phyloP scores from a whole-genome alignment of 2,329 filamentous ascomycete genomes.

The Alternaria sp. region DNA sequence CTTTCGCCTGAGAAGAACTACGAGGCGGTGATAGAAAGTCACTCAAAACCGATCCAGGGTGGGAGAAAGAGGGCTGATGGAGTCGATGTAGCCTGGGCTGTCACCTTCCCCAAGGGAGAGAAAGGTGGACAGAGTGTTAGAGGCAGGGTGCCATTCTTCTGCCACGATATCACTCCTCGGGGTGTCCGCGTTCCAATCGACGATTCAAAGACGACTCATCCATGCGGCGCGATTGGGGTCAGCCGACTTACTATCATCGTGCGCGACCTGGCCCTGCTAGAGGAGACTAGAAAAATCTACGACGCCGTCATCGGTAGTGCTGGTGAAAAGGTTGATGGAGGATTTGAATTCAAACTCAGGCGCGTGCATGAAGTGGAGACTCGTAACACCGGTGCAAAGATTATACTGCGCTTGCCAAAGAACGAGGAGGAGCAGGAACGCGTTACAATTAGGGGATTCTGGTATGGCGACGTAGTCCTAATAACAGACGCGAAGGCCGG shows the following conservation, averaged over 20 bases:
- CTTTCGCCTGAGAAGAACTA: slow-evolving; percentile 20
- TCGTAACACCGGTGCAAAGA: slow-evolving; percentile 18
- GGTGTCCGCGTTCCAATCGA: slow-evolving; percentile 61
- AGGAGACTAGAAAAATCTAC: slow-evolving; percentile 21
- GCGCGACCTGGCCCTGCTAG: slow-evolving; percentile 17
- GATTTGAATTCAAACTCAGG: slow-evolving; percentile 16
- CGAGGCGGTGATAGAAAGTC: slow-evolving; percentile 43
- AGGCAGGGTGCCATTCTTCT: slow-evolving; percentile 66
- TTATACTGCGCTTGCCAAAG: slow-evolving; percentile 29
- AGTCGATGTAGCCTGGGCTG: slow-evolving; percentile 64
- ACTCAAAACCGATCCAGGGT: slow-evolving; percentile 58
- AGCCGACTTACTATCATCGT: slow-evolving; percentile 35
- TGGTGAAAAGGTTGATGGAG: background rate
- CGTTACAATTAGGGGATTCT: slow-evolving; percentile 23
- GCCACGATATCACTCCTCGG: slow-evolving; percentile 65
- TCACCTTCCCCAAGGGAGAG: slow-evolving; percentile 57
- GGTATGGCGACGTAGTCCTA: slow-evolving; percentile 38
- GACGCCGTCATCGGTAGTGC: slow-evolving; percentile 19
- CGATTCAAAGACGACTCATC: slow-evolving; percentile 53
- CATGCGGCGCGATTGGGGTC: slow-evolving; percentile 59
- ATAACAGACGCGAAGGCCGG: slow-evolving; percentile 13
- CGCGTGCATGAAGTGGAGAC: slow-evolving; percentile 23
- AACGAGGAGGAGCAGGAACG: slow-evolving; percentile 23
- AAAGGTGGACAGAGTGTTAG: slow-evolving; percentile 43
- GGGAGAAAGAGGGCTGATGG: slow-evolving; percentile 64